Percentiles rank a stretch among this genome's conserved stretches.
These are phyloP conservation scores for Phytopythium mirpurense DNA, from an alignment of 352 stramenopile species.

Conservation along the genomic window DNA sequence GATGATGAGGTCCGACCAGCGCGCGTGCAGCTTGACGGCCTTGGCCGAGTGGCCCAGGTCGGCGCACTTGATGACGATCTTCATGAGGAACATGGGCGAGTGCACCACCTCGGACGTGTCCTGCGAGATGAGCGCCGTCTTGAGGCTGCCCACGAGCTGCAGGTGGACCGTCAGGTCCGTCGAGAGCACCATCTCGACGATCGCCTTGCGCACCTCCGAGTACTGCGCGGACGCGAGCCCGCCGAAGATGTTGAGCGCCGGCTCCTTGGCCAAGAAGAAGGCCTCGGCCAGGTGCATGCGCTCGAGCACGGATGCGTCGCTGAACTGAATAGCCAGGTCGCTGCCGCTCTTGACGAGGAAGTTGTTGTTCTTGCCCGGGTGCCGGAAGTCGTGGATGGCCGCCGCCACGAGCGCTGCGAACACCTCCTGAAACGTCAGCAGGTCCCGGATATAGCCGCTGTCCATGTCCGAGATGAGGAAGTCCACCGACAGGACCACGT, in stretches of 20 bases:
- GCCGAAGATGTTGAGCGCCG: slow-evolving; percentile 72
- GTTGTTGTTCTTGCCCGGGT: slow-evolving; percentile 84
- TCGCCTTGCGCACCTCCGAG: slow-evolving; percentile 71
- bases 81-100: slow-evolving; percentile 81
- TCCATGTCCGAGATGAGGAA: slow-evolving; percentile 79
- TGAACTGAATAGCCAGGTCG: slow-evolving; percentile 78
- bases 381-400: slow-evolving; percentile 80
- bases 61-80: slow-evolving; percentile 86
- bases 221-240: slow-evolving; percentile 46
- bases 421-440: slow-evolving; percentile 78
- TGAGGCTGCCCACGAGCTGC: slow-evolving; percentile 72
- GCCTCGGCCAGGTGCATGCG: slow-evolving; percentile 83
- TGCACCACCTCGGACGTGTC: slow-evolving; percentile 67
- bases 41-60: slow-evolving; percentile 93
- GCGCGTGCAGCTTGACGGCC: slow-evolving; percentile 65
- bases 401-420: slow-evolving; percentile 76
- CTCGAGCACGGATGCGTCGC: slow-evolving; percentile 77
- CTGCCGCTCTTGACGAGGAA: slow-evolving; percentile 77
- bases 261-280: slow-evolving; percentile 67
- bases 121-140: slow-evolving; percentile 77
- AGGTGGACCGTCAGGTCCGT: slow-evolving; percentile 81
- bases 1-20: slow-evolving; percentile 90
- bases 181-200: slow-evolving; percentile 84
- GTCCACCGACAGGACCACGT: slow-evolving; percentile 79
- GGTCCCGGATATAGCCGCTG: slow-evolving; percentile 73